Conservation (phyloP, 1,284 basidiomycete species). For the Thecaphora thlaspeos region DNA sequence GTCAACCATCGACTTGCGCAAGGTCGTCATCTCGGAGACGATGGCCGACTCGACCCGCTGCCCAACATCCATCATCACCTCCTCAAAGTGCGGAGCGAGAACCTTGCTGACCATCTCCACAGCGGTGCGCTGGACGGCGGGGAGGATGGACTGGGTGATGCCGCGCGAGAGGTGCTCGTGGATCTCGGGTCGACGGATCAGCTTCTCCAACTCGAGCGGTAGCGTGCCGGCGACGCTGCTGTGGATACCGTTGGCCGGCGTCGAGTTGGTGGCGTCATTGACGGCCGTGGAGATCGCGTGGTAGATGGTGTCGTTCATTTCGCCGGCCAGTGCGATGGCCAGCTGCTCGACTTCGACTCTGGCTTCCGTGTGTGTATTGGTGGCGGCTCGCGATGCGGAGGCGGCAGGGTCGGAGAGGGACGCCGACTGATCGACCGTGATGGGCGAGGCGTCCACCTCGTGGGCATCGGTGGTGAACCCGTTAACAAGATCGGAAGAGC, state of each 20-base stretch:
- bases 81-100: constrained; percentile 38
- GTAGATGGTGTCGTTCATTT: constrained; percentile 8
- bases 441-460: no score
- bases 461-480: no score
- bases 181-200: constrained; percentile 25
- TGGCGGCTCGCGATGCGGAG: no score
- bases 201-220: constrained; percentile 24
- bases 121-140: constrained; percentile 33
- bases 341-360: not conserved
- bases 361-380: no score
- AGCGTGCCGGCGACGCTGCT: constrained; percentile 11
- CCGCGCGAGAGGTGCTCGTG: constrained; percentile 22
- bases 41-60: constrained; percentile 16
- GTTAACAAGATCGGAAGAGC: no score
- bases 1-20: constrained; percentile 27
- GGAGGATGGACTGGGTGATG: constrained; percentile 32
- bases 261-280: constrained; percentile 9
- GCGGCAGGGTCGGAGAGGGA: no score
- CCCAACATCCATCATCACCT: constrained; percentile 20
- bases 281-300: constrained; percentile 11
- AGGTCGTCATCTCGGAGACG: constrained; percentile 27
- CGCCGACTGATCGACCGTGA: no score
- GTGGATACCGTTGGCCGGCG: constrained; percentile 9
- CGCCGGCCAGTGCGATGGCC: constrained; percentile 1
- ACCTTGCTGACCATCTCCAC: constrained; percentile 35